Percentiles rank a stretch among this genome's conserved stretches.
These are phyloP conservation scores for Schizosaccharomyces versatilis DNA, from an alignment of 1,139 yeast genomes.

Conservation along the genomic window DNA sequence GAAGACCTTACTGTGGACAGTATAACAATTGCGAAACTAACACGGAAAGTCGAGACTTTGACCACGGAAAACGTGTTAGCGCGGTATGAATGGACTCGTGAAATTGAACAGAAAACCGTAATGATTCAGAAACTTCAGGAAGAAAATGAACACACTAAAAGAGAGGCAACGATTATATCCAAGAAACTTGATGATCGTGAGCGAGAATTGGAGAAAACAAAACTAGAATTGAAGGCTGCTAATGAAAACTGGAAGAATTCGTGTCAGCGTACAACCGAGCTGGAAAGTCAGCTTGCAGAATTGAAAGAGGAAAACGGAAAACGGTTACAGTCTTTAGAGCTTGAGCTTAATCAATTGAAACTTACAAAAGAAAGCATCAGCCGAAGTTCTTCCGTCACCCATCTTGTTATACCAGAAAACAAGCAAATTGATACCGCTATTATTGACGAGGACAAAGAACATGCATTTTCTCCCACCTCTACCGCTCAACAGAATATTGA, in stretches of 20 bases:
- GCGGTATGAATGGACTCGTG: conserved; percentile 34
- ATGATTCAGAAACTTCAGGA: not conserved
- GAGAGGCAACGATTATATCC: too few species aligned
- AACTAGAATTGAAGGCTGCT: not conserved
- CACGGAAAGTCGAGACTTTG: conserved; percentile 29
- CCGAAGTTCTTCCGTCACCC: too few species aligned
- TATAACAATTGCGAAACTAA: conserved; percentile 18
- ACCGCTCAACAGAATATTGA: too few species aligned
- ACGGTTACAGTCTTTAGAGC: not conserved
- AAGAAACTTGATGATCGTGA: not conserved
- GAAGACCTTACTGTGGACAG: conserved; percentile 13
- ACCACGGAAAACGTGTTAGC: conserved; percentile 49
- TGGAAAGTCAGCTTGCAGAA: not conserved
- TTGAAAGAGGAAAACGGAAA: not conserved
- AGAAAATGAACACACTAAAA: not conserved
- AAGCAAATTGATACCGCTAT: too few species aligned
- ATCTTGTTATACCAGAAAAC: too few species aligned
- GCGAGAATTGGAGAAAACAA: not conserved
- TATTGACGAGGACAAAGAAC: too few species aligned
- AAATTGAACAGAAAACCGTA: not conserved
- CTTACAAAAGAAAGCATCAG: too few species aligned
- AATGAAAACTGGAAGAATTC: not conserved
- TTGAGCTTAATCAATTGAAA: too few species aligned
- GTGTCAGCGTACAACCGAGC: too few species aligned
- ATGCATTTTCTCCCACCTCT: too few species aligned